Percentiles rank a stretch among this genome's conserved stretches.
These are phyloP conservation scores for Ogataea ramenticola DNA, from an alignment of 805 yeast genomes.

Conservation along the genomic window DNA sequence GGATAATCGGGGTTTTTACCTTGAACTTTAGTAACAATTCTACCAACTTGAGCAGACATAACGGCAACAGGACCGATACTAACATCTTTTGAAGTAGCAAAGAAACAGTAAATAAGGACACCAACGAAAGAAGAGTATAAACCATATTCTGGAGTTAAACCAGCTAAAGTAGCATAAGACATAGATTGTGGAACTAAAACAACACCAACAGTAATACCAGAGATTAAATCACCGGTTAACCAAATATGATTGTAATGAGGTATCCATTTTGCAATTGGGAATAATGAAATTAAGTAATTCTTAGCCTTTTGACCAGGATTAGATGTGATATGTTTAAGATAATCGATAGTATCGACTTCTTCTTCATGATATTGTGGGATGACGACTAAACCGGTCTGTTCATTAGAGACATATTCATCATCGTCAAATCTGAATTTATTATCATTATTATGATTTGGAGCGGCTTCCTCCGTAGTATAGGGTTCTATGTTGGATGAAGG, in stretches of 20 bases:
- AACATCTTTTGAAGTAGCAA: constrained; percentile 93
- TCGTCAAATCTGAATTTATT: not conserved
- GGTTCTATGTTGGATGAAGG: not conserved
- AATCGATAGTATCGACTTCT: constrained; percentile 19
- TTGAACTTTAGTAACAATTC: constrained; percentile 62
- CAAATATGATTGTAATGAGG: constrained; percentile 74
- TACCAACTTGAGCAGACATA: constrained; percentile 81
- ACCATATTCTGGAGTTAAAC: constrained; percentile 76
- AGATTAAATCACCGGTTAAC: constrained; percentile 77
- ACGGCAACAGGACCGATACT: constrained; percentile 97
- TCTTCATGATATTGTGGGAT: constrained; percentile 17
- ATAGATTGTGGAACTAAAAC: constrained; percentile 92
- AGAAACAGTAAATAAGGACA: constrained; percentile 78
- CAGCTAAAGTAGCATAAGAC: constrained; percentile 90
- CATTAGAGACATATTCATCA: not conserved
- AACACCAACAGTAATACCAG: constrained; percentile 90
- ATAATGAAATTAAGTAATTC: constrained; percentile 52
- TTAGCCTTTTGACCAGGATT: constrained; percentile 34
- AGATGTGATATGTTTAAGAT: constrained; percentile 18
- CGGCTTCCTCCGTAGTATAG: not conserved
- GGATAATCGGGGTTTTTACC: constrained; percentile 33
- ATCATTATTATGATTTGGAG: not conserved
- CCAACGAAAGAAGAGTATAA: constrained; percentile 90
- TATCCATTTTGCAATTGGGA: constrained; percentile 83
- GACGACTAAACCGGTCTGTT: not conserved